Base-by-base conservation (phyloP, 306 rosid species). In the Comarum palustre region DNA sequence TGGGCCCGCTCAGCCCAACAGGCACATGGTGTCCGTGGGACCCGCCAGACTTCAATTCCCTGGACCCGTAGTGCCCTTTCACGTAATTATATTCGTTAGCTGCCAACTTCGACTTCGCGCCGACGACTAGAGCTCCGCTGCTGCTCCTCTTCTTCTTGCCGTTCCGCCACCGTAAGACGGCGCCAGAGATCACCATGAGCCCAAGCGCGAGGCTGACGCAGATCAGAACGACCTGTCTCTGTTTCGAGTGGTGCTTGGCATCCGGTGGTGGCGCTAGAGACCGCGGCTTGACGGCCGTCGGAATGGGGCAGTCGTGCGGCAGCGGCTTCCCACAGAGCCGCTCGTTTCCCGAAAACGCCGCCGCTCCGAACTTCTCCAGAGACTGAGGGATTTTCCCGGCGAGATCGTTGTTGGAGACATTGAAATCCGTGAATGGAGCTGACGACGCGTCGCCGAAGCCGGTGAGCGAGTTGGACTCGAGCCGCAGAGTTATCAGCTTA, bases 391-490 rank as follows among this genome's bases (percentile, higher is more conserved):
- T 45, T 32, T 66, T 17, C 0, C 84, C 84, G 45, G 71, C 12
- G 75, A 81, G 80, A 3, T 76, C 61, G 75, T 81, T 81, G 47
- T 38, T 1, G 15, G 78, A 71, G 4, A 72, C 71, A 20, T 81
- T 72, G 72, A 81, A 72, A 8, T 81, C 75, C 34, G 8, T 27
- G 8, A 81, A n/a, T 9, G 43, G 14, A 32, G 7, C 22, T 20
- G 70, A 19, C 3, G 13, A 38, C 45, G 39, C 14, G 51, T 5
- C 25, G 67, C 59, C 78, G 8, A 5, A 34, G 1, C 81, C 75
- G 32, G 45, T 65, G 68, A 81, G 73, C 43, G 72, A 66, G 75
- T 81, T 81, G 12, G 42, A 71, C 74, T 81, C 75, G 68, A 81
- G 75, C 5, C 78, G 45, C 68, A 81, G 72, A 24, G 78, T 81